Evolutionary conservation across 148 eudicot genomes (phyloP).

Genomic region (Rhododendron henanense): DNA sequence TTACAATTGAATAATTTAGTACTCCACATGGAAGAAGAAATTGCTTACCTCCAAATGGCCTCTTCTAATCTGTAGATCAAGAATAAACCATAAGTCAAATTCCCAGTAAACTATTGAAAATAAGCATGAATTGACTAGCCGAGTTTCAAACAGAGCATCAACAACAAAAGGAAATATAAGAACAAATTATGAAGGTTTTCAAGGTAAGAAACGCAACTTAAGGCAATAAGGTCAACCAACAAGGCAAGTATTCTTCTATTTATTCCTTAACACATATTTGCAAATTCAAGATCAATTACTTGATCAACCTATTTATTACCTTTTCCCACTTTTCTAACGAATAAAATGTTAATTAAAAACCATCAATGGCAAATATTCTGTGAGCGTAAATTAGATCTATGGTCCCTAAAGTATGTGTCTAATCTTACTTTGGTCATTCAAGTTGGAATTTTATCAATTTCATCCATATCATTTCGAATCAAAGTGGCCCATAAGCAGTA

Average conservation of each 20-base stretch:
- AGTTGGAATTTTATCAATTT: not conserved
- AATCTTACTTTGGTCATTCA: not conserved
- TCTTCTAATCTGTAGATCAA: constrained; percentile 49
- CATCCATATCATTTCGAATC: not conserved
- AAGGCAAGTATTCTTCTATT: not conserved
- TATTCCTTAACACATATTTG: not conserved
- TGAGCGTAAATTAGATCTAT: not conserved
- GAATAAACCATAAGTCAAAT: constrained; percentile 12
- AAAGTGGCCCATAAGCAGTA: not conserved
- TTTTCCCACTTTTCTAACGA: not conserved
- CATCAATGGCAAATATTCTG: not conserved
- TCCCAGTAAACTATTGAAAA: not conserved
- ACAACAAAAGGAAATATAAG: not conserved
- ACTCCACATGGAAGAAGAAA: constrained; percentile 2
- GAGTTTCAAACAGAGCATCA: constrained; percentile 3
- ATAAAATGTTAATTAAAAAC: not conserved
- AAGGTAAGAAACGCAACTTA: not conserved
- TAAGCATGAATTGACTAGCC: not conserved
- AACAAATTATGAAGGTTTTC: not conserved
- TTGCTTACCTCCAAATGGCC: constrained; percentile 53
- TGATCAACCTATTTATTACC: not conserved
- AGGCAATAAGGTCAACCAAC: not conserved
- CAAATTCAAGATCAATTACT: not conserved
- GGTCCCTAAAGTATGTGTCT: not conserved
- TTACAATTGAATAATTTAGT: not conserved